phyloP scores from a whole-genome alignment of 345 rosid genomes.

The Streptanthus diversifolius region DNA sequence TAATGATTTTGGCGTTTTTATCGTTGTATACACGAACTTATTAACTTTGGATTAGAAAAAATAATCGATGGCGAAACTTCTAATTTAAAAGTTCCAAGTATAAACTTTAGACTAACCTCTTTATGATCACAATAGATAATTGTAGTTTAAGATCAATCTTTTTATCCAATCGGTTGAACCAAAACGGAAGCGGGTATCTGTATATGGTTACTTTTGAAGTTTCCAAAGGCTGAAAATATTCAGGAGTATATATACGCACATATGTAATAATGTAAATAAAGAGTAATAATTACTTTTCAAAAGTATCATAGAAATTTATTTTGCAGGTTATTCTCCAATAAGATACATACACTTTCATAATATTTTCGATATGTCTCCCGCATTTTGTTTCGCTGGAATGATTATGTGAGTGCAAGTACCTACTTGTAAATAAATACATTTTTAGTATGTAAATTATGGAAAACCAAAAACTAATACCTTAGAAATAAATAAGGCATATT shows the following conservation, averaged over 20 bases:
- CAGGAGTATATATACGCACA: neutral
- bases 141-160: conserved; percentile 4
- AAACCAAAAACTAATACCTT: neutral
- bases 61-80: neutral
- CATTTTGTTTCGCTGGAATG: conserved; percentile 19
- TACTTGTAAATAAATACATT: neutral
- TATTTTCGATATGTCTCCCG: conserved; percentile 12
- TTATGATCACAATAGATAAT: neutral
- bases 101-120: neutral
- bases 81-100: neutral
- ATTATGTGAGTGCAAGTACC: conserved; percentile 9
- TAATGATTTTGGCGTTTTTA: neutral
- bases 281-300: conserved; percentile 14
- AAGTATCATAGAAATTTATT: conserved; percentile 7
- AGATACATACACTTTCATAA: conserved; percentile 18
- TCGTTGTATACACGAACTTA: neutral
- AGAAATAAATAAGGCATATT: neutral
- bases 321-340: conserved; percentile 23
- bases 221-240: conserved; percentile 4
- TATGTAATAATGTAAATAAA: neutral
- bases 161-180: neutral
- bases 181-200: conserved; percentile 2
- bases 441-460: neutral
- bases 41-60: neutral
- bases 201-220: conserved; percentile 24